These are phyloP conservation scores for Colletotrichum gigasporum DNA, from an alignment of 2,329 filamentous ascomycete genomes.

Conservation along the genomic window DNA sequence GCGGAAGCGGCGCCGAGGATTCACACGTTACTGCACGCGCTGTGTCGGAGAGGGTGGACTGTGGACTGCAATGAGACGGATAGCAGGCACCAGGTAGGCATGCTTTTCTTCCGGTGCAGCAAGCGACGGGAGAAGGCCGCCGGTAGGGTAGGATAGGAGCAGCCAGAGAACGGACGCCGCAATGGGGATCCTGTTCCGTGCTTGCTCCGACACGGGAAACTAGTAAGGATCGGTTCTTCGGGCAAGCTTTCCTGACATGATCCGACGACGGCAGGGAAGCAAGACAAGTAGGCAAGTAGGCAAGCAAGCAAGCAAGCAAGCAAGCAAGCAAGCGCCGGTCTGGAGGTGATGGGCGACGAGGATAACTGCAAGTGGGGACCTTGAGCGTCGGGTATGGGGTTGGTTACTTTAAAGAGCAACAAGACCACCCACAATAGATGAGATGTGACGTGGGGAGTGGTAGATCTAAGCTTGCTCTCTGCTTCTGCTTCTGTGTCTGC, in stretches of 20 bases:
- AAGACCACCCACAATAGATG: constrained; percentile 14
- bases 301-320: constrained; percentile 2
- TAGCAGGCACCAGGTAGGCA: constrained; percentile 19
- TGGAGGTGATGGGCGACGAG: constrained; percentile 14
- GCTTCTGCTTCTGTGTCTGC: too few relatives aligned
- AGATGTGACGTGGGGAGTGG: constrained; percentile 26
- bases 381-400: constrained; percentile 27
- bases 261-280: constrained; percentile 22
- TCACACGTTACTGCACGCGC: constrained; percentile 17
- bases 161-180: constrained; percentile 6
- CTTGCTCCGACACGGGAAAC: constrained; percentile 7
- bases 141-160: constrained; percentile 3
- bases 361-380: constrained; percentile 24
- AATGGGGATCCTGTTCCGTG: constrained; percentile 2
- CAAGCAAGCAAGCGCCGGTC: neutral
- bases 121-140: neutral
- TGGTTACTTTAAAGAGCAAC: constrained; percentile 29
- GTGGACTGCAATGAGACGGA: constrained; percentile 17
- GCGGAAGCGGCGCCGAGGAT: constrained; percentile 24
- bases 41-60: constrained; percentile 14
- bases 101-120: constrained; percentile 17
- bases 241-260: constrained; percentile 25
- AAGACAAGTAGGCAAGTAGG: neutral
- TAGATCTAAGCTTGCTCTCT: constrained; percentile 13
- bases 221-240: constrained; percentile 25